Base-by-base conservation (phyloP, 495 filamentous ascomycete genomes). In the Daldinia vernicosa region DNA sequence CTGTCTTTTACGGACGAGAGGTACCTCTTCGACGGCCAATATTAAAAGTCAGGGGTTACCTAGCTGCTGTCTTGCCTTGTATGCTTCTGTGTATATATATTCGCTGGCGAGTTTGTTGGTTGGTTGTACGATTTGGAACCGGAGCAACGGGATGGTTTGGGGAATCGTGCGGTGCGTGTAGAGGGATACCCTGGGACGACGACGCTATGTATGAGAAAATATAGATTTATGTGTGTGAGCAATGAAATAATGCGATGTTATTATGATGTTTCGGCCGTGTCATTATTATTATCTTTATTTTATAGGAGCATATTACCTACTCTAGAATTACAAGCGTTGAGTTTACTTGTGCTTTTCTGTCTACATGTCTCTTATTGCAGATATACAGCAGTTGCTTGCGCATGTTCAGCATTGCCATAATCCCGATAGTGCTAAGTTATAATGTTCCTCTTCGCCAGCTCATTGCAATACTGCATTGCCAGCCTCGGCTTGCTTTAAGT, bases 1-100 rank as follows among this genome's bases (percentile, higher is more conserved):
- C 75, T 82, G 5, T 84, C 82, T 0, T 87, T 87, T 65, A 79
- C 77, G 1, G 78, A 85, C 57, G 82, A 85, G 69, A 68, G 65
- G 56, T 75, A 78, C 57, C 74, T 79, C 15, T 79, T 79, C 47
- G 77, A 77, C 32, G 74, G 74, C 12, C 65, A 76, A 33, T 76
- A 75, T 40, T 76, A 65, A 17, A 17, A 33, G 9, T 15, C 7
- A 30, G 1, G 5, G 2, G 1, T 1, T n/a, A 40, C 35, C 35
- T 39, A 39, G 35, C 12, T 50, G 43, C 30, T 53, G 22, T 5
- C 22, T n/a, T 11, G 17, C 37, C 39, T 27, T 43, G 4, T 43
- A 43, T 22, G 19, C 32, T 45, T 45, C n/a, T 45, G 7, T 45
- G 43, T 47, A 5, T 47, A 47, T 47, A 47, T 47, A 12, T 22